phyloP scores from a whole-genome alignment of 495 filamentous ascomycete species.

The Staphylotrichum tortipilum region DNA sequence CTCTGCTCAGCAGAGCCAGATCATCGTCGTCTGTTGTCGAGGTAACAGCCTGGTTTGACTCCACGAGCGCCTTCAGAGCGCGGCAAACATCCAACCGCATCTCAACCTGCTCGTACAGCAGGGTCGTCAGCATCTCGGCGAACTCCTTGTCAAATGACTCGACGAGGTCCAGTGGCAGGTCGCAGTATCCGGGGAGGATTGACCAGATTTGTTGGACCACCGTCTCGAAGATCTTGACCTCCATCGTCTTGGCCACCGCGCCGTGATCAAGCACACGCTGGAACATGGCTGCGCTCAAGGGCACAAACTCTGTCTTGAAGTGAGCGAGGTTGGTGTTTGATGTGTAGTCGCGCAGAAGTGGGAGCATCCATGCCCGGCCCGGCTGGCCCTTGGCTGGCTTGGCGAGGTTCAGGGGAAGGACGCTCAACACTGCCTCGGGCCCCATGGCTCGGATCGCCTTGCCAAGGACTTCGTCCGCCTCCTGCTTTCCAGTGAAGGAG shows the following conservation, averaged over 20 bases:
- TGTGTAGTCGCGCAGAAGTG: constrained; percentile 75
- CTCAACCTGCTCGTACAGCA: constrained; percentile 86
- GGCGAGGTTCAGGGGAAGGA: constrained; percentile 76
- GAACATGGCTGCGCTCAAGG: constrained; percentile 82
- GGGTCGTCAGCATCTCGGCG: constrained; percentile 80
- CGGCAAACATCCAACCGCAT: constrained; percentile 78
- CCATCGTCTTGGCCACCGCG: constrained; percentile 73
- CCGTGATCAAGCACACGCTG: constrained; percentile 77
- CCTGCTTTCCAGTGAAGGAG: constrained; percentile 87
- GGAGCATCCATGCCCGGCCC: constrained; percentile 90
- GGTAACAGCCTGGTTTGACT: constrained; percentile 77
- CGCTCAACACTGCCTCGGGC: constrained; percentile 65
- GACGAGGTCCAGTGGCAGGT: constrained; percentile 71
- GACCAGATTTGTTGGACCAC: constrained; percentile 93
- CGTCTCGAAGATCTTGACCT: constrained; percentile 95
- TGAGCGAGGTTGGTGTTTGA: constrained; percentile 76
- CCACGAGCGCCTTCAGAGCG: constrained; percentile 74
- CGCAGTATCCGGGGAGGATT: constrained; percentile 89
- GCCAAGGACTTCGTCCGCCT: constrained; percentile 81
- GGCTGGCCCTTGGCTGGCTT: constrained; percentile 66
- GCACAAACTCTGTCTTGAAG: constrained; percentile 77
- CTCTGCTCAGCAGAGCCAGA: constrained; percentile 58
- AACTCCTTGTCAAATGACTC: constrained; percentile 79
- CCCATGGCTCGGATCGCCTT: constrained; percentile 84
- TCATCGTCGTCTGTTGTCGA: constrained; percentile 53